Conservation (phyloP, 805 yeast genomes). For the Clavispora vitiphila region DNA sequence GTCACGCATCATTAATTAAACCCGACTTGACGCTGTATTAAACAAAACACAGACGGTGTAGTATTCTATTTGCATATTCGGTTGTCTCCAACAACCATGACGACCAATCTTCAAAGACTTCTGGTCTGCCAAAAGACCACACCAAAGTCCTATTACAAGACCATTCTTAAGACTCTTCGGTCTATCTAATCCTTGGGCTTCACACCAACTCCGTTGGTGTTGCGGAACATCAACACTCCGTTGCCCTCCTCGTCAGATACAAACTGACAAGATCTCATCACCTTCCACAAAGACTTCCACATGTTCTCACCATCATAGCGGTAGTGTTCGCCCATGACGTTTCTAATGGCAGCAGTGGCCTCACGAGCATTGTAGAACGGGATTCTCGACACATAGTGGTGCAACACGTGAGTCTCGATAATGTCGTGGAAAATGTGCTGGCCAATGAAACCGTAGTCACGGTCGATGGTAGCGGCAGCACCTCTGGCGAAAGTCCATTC, state of each 20-base stretch:
- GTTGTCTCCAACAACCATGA: no score
- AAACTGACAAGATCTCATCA: conserved; percentile 61
- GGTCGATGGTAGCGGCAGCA: conserved; percentile 62
- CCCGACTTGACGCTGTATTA: no score
- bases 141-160: no score
- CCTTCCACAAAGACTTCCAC: conserved; percentile 56
- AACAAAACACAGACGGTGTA: no score
- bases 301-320: conserved; percentile 47
- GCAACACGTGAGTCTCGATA: conserved; percentile 54
- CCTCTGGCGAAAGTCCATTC: conserved; percentile 65
- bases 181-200: conserved; percentile 17
- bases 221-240: conserved; percentile 72
- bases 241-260: conserved; percentile 61
- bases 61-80: no score
- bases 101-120: no score
- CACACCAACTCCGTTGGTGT: conserved; percentile 48
- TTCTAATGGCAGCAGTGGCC: conserved; percentile 46
- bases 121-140: no score
- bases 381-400: conserved; percentile 51
- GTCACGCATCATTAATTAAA: no score
- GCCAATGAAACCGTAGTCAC: conserved; percentile 58
- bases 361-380: conserved; percentile 54
- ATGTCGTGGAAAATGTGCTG: conserved; percentile 54
- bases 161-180: no score
- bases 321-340: conserved; percentile 51